Conservation (phyloP, 768 basidiomycete genomes). For the Peribolospora kevripleyi region DNA sequence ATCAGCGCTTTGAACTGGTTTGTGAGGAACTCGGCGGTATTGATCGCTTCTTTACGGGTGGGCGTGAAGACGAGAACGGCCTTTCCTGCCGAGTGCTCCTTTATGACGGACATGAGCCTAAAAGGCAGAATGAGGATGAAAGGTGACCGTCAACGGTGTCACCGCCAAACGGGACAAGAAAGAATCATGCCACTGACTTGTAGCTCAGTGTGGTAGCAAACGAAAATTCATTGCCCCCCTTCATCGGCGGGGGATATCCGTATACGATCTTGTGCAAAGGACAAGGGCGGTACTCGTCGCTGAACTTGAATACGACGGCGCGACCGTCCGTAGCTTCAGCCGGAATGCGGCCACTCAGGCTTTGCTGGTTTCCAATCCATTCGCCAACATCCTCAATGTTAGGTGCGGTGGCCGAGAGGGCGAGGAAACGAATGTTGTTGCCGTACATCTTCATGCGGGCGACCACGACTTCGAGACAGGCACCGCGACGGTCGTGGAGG, state of each 20-base stretch:
- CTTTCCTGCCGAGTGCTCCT: constrained; percentile 47
- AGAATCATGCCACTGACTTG: constrained; percentile 18
- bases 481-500: constrained; percentile 68
- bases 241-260: constrained; percentile 34
- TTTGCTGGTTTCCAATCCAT: constrained; percentile 42
- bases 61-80: constrained; percentile 72
- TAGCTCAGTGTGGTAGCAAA: constrained; percentile 47
- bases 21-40: constrained; percentile 45
- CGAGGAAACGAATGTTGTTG: constrained; percentile 47
- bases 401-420: constrained; percentile 82
- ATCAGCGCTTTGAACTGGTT: constrained; percentile 42
- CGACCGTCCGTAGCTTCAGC: constrained; percentile 16
- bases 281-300: constrained; percentile 76
- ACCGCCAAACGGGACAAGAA: neutral
- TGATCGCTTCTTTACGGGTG: constrained; percentile 49
- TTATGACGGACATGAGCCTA: constrained; percentile 39
- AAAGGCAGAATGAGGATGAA: neutral
- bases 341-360: neutral
- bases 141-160: no score
- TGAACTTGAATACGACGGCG: constrained; percentile 65
- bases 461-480: constrained; percentile 80
- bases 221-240: constrained; percentile 48
- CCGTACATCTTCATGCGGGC: constrained; percentile 70
- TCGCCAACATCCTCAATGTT: constrained; percentile 70
- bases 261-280: constrained; percentile 28